phyloP scores from a whole-genome alignment of 257 asterid species.

The Galeopsis tetrahit region DNA sequence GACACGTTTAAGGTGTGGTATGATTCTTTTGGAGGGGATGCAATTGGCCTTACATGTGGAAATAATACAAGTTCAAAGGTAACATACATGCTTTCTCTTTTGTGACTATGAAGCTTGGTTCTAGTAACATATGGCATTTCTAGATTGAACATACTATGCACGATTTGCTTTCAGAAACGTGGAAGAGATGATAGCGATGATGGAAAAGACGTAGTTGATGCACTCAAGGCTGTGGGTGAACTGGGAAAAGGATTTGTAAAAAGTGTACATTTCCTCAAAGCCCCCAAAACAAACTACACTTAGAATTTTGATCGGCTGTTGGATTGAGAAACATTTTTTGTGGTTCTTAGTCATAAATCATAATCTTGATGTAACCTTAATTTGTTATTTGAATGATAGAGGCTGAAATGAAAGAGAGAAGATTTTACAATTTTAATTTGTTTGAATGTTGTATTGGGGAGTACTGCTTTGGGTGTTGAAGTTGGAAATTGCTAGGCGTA shows the following conservation, averaged over 20 bases:
- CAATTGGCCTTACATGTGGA: conserved; percentile 85
- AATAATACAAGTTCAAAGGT: conserved; percentile 59
- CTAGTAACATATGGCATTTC: neutral
- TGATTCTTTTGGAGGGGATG: conserved; percentile 92
- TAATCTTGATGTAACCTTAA: conserved; percentile 2
- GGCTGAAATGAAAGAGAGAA: too few relatives aligned
- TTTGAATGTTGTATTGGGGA: too few relatives aligned
- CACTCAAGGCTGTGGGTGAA: conserved; percentile 68
- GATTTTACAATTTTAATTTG: too few relatives aligned
- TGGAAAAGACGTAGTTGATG: conserved; percentile 48
- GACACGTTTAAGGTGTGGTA: conserved; percentile 84
- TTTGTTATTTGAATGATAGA: neutral
- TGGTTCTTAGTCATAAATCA: neutral
- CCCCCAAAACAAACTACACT: conserved; percentile 50
- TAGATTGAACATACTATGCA: neutral
- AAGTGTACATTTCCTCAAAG: conserved; percentile 73
- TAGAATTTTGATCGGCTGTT: conserved; percentile 18
- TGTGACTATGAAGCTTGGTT: conserved; percentile 4
- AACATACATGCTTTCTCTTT: neutral
- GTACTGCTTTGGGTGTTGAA: too few relatives aligned
- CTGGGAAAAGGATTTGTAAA: conserved; percentile 87
- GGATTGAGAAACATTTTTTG: neutral
- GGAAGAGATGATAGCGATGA: conserved; percentile 58
- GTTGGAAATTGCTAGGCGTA: too few relatives aligned
- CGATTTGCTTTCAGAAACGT: conserved; percentile 71